phyloP scores from a whole-genome alignment of 805 yeast genomes.

The Scheffersomyces ergatensis region DNA sequence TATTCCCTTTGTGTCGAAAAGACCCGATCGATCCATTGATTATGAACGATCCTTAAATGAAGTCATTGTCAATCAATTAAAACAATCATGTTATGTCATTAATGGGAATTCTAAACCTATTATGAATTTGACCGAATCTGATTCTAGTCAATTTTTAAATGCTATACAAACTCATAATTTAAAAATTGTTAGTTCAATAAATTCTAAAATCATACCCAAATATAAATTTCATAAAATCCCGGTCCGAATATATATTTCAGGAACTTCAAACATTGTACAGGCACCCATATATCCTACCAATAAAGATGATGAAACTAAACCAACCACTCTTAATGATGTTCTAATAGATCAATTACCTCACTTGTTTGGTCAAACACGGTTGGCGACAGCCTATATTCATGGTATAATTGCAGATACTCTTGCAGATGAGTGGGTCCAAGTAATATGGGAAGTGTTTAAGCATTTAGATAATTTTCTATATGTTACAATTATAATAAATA shows the following conservation, averaged over 20 bases:
- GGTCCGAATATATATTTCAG: constrained; percentile 44
- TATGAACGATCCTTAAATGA: constrained; percentile 37
- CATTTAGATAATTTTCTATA: constrained; percentile 38
- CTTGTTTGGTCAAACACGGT: constrained; percentile 3
- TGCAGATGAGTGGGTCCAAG: constrained; percentile 9
- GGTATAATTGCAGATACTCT: constrained; percentile 24
- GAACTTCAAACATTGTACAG: constrained; percentile 32
- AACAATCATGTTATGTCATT: constrained; percentile 74
- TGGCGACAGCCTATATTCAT: constrained; percentile 22
- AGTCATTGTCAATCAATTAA: constrained; percentile 73
- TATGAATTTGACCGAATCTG: constrained; percentile 70
- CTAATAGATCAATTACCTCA: constrained; percentile 12
- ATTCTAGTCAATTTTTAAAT: constrained; percentile 58
- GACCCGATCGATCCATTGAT: constrained; percentile 10
- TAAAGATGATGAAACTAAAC: constrained; percentile 2
- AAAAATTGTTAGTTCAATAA: constrained; percentile 19
- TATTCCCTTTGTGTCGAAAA: constrained; percentile 24
- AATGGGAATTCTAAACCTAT: constrained; percentile 77
- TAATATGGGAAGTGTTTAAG: constrained; percentile 31
- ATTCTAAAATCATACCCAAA: constrained; percentile 24
- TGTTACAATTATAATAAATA: constrained; percentile 15
- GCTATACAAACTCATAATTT: constrained; percentile 40
- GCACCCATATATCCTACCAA: constrained; percentile 11
- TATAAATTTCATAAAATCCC: constrained; percentile 41
- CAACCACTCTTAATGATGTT: constrained; percentile 10